Evolutionary conservation across 352 stramenopile genomes (phyloP).

Genomic region (Phytophthora multivora): DNA sequence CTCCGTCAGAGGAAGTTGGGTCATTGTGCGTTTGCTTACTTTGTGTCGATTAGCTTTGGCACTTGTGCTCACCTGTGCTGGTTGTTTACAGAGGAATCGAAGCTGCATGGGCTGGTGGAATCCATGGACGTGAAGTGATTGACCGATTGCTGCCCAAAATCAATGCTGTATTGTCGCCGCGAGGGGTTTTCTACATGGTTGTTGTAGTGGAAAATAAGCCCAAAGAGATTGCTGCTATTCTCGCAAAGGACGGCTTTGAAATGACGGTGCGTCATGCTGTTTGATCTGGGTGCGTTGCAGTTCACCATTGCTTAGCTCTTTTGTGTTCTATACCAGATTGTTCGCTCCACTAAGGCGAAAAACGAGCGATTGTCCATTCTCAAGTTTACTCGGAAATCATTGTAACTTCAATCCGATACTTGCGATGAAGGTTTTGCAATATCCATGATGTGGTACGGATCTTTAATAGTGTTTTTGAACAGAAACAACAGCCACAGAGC

Average conservation of each 20-base stretch:
- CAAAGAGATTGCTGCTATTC: conserved; percentile 88
- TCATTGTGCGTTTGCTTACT: conserved; percentile 58
- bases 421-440: too few relatives aligned
- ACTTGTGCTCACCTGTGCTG: background rate
- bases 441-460: too few relatives aligned
- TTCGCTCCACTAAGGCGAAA: conserved; percentile 67
- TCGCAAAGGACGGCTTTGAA: conserved; percentile 66
- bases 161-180: conserved; percentile 74
- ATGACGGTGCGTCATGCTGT: conserved; percentile 51
- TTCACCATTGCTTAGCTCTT: conserved; percentile 29
- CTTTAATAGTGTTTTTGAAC: too few relatives aligned
- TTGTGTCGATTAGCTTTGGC: background rate
- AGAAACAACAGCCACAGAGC: too few relatives aligned
- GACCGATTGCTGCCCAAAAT: conserved; percentile 95
- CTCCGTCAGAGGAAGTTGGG: conserved; percentile 94
- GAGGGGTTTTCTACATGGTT: conserved; percentile 97
- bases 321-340: conserved; percentile 43
- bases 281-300: background rate
- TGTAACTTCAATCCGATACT: background rate
- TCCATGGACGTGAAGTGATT: conserved; percentile 94
- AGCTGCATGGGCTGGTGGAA: conserved; percentile 95
- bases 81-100: conserved; percentile 87
- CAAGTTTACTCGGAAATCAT: conserved; percentile 53
- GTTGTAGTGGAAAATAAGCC: conserved; percentile 97
- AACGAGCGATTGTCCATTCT: conserved; percentile 82